Base-by-base conservation (phyloP, 2,329 filamentous ascomycete genomes). In the Ophiostoma novo-ulmi region DNA sequence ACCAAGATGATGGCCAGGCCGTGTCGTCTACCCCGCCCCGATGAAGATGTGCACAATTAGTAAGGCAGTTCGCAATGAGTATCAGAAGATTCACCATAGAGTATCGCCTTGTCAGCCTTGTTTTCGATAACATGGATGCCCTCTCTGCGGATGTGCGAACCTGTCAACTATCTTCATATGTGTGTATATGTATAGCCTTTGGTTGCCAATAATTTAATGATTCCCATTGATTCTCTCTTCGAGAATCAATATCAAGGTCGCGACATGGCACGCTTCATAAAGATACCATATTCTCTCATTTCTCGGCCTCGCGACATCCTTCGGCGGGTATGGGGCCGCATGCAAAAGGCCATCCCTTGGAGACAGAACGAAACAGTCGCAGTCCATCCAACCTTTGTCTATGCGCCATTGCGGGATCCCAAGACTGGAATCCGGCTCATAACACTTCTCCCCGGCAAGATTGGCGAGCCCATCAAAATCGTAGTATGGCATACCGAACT, bases 11-110 rank as follows among this genome's bases (percentile, higher is more conserved):
- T 31, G 31, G 31, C 31, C 31, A 31, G 31, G 17, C 17, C 44
- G 17, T 20, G 44, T 26, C 3, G 22, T 26, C 10, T 26, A 26
- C 52, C 13, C n/a, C 52, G n/a, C 52, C n/a, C 52, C 6, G 5
- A 17, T 31, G 11, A 31, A 58, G 52, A 58, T 58, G 52, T 58
- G 52, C 52, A 58, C 52, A 58, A 26, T n/a, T 55, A 58, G n/a
- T 26, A 13, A 58, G 52, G 52, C 52, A 4, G 22, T 5, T 58
- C 52, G n/a, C n/a, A 26, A 2, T 26, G 4, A 26, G n/a, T 17
- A 7, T 17, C n/a, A n/a, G n/a, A 48, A 11, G 7, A 14, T 4
- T 26, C 52, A 58, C 22, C n/a, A 8, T 17, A 22, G 4, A 31
- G 14, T 3, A 26, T n/a, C n/a, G 22, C 52, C n/a, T 58, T 58